Percentiles rank a stretch among this genome's conserved stretches.
Conservation (phyloP, 129 eudicot genomes). For the Solidago caesia region DNA sequence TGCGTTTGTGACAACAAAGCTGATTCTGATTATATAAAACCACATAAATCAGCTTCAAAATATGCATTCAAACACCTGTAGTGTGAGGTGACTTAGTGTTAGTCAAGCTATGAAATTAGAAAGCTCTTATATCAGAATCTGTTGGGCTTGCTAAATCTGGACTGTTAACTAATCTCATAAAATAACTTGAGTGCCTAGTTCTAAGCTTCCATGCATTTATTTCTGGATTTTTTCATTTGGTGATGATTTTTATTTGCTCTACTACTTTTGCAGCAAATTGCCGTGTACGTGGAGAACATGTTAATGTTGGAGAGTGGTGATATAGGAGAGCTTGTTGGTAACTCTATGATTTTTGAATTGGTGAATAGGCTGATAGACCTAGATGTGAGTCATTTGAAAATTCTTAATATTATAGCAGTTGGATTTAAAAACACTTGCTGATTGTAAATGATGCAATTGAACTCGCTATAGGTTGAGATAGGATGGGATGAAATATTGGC, state of each 20-base stretch:
- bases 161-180: not conserved
- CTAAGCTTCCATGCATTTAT: not conserved
- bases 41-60: no score
- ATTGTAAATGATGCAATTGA: slow-evolving; percentile 8
- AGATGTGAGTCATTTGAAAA: slow-evolving; percentile 63
- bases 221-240: not conserved
- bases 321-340: slow-evolving; percentile 79
- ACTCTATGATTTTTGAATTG: slow-evolving; percentile 60
- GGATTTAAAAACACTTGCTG: not conserved
- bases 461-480: slow-evolving; percentile 63
- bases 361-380: slow-evolving; percentile 79
- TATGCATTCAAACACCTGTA: no score
- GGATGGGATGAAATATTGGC: slow-evolving; percentile 78
- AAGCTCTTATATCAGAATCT: no score
- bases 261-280: slow-evolving; percentile 46
- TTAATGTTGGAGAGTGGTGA: slow-evolving; percentile 75
- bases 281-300: slow-evolving; percentile 82
- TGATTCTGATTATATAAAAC: no score
- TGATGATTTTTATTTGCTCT: not conserved
- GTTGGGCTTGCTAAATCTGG: not conserved
- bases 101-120: no score
- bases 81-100: no score
- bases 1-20: no score
- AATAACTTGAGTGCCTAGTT: not conserved
- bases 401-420: not conserved